phyloP scores from a whole-genome alignment of 352 stramenopile species.

The Peronospora tabacina region DNA sequence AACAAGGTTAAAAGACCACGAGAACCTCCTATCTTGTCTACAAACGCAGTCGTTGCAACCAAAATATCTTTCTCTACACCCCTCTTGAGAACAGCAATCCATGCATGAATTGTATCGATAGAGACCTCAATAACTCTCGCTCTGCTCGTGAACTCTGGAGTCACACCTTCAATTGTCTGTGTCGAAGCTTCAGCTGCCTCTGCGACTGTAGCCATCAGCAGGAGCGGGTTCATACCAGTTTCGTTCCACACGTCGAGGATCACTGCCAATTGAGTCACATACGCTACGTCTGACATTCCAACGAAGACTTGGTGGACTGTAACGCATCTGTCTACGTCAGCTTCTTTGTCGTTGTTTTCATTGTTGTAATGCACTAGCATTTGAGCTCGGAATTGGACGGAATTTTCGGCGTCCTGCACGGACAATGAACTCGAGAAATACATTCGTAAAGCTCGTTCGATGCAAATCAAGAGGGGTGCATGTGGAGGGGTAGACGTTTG shows the following conservation, averaged over 20 bases:
- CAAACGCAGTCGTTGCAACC: slow-evolving; percentile 17
- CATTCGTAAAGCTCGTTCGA: slow-evolving; percentile 11
- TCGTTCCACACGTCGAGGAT: slow-evolving; percentile 37
- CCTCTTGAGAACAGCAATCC: slow-evolving; percentile 10
- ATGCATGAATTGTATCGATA: slow-evolving; percentile 13
- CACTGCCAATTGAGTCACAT: slow-evolving; percentile 39
- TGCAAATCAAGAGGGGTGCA: not conserved
- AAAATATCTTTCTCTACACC: not conserved
- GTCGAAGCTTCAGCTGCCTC: slow-evolving; percentile 15
- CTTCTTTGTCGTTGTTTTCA: not conserved
- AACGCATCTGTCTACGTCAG: not conserved
- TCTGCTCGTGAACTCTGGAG: slow-evolving; percentile 23
- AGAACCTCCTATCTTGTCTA: slow-evolving; percentile 39
- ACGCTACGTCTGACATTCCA: slow-evolving; percentile 21
- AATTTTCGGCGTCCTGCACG: slow-evolving; percentile 31
- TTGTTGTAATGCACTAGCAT: slow-evolving; percentile 11
- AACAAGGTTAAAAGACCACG: slow-evolving; percentile 59
- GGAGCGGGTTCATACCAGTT: slow-evolving; percentile 29
- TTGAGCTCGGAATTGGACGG: slow-evolving; percentile 31
- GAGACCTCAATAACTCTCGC: slow-evolving; percentile 28
- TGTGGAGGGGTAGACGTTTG: not conserved
- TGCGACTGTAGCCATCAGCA: slow-evolving; percentile 9
- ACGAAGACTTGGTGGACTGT: slow-evolving; percentile 10
- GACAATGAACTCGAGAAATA: slow-evolving; percentile 26
- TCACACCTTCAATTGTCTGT: slow-evolving; percentile 32